Conservation (phyloP, 2,329 filamentous ascomycete species). For the Endocalyx cinctus region DNA sequence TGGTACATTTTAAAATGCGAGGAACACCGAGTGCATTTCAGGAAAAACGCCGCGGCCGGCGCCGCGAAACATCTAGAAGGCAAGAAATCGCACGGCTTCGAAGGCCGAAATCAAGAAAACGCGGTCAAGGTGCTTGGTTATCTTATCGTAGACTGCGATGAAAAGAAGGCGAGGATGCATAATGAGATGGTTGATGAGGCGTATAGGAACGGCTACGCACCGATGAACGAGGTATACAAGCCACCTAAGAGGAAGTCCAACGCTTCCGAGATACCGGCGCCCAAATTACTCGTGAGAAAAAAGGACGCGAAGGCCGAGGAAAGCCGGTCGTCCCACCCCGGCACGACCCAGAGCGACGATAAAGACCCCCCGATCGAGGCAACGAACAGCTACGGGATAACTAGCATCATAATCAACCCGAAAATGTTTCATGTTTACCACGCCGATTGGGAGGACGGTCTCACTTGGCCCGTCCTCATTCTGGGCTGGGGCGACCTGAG, state of each 20-base stretch:
- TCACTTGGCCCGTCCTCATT: conserved; percentile 31
- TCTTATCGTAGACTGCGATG: conserved; percentile 28
- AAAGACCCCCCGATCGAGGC: no score
- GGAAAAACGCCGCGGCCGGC: conserved; percentile 26
- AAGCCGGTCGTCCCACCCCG: no score
- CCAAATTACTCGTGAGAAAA: no score
- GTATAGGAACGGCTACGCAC: conserved; percentile 27
- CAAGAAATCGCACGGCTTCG: conserved; percentile 23
- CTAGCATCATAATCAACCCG: conserved; percentile 23
- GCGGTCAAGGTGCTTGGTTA: conserved; percentile 31
- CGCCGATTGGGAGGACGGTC: conserved; percentile 22
- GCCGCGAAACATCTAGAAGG: conserved; percentile 35
- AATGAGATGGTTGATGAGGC: conserved; percentile 27
- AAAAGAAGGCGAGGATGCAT: conserved; percentile 24
- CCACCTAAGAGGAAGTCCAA: no score
- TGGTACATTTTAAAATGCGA: conserved; percentile 38
- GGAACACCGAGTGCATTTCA: conserved; percentile 33
- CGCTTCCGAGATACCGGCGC: no score
- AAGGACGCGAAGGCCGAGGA: no score
- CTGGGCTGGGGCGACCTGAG: conserved; percentile 30
- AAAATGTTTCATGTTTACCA: conserved; percentile 30
- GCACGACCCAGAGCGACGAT: no score
- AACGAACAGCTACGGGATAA: no score
- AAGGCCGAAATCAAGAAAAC: conserved; percentile 22
- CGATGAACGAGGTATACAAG: conserved; percentile 20